Evolutionary conservation across 106 monocot species (phyloP).

Genomic region (Acorus gramineus): DNA sequence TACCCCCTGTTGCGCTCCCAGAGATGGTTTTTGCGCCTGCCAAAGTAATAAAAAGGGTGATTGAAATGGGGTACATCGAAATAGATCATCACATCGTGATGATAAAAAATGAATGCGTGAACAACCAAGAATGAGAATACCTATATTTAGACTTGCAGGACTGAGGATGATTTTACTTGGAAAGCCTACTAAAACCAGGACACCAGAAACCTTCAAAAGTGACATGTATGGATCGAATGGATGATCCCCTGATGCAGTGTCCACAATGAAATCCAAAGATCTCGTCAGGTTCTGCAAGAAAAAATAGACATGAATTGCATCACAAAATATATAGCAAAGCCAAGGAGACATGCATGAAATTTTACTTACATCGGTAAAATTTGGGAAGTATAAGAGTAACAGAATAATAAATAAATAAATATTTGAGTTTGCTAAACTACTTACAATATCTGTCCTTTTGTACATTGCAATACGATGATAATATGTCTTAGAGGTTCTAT

Average conservation of each 20-base stretch:
- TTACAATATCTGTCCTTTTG: no score
- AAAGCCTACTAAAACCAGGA: slow-evolving; percentile 49
- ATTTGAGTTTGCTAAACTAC: no score
- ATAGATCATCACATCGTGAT: neutral
- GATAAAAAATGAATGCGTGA: neutral
- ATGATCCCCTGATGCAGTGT: slow-evolving; percentile 78
- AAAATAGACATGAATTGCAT: neutral
- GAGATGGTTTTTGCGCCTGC: slow-evolving; percentile 45
- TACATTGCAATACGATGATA: no score
- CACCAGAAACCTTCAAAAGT: slow-evolving; percentile 52
- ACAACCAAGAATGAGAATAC: slow-evolving; percentile 11
- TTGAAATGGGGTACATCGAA: neutral
- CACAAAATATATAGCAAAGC: no score
- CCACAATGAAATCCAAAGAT: slow-evolving; percentile 76
- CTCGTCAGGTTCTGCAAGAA: slow-evolving; percentile 33
- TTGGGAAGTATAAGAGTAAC: no score
- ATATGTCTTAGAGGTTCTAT: no score
- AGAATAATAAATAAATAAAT: no score
- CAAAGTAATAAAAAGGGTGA: neutral
- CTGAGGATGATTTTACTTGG: slow-evolving; percentile 57
- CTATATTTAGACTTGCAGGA: slow-evolving; percentile 41
- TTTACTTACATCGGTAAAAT: no score
- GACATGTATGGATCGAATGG: slow-evolving; percentile 85
- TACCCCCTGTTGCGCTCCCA: slow-evolving; percentile 55
- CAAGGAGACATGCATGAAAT: no score